Base-by-base conservation (phyloP, 139 green algal genomes). In the Spirogloea muscicola region DNA sequence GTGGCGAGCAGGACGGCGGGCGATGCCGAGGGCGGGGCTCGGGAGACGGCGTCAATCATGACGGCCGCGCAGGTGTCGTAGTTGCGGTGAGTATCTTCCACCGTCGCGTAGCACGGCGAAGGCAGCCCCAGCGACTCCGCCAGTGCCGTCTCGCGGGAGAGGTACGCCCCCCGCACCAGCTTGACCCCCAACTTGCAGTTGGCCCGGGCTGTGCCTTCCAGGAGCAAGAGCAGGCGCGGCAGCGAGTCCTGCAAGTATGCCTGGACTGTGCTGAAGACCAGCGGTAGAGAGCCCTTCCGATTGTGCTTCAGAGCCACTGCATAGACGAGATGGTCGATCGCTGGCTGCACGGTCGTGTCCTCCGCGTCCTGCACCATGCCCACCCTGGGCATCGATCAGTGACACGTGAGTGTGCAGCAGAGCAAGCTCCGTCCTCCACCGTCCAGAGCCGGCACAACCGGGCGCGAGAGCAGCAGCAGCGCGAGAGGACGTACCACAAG, bases 221-320 rank as follows among this genome's bases (percentile, higher is more conserved):
- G 29, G 27, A 29, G n/a, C 21, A 16, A 6, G 7, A 25, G 5
- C 21, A 81, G 55, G 13, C 72, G 72, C 6, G 33, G 40, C 0
- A 58, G 25, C 1, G 72, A 40, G 51, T 81, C 72, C 34, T 52
- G 40, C 29, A 81, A 51, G 18, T 81, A 81, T 25, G 38, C 52
- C 72, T 81, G 65, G 7, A 81, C 65, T 5, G 72, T 81, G 41
- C 21, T 46, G 37, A 79, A 68, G 31, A 81, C 72, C 33, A 74
- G 72, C 18, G 72, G 70, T 27, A 73, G 27, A 10, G 75, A 33
- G 25, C 34, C 29, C 58, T 39, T 21, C 27, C 18, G 13, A 9
- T 81, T 81, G 46, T 62, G 79, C 55, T 81, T 66, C 31, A 68
- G n/a, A 29, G 48, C 36, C 7, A 29, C 21, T 7, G 44, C 72